Evolutionary conservation across 1,284 basidiomycete genomes (phyloP).

Genomic region (Stygiomarasmius scandens): DNA sequence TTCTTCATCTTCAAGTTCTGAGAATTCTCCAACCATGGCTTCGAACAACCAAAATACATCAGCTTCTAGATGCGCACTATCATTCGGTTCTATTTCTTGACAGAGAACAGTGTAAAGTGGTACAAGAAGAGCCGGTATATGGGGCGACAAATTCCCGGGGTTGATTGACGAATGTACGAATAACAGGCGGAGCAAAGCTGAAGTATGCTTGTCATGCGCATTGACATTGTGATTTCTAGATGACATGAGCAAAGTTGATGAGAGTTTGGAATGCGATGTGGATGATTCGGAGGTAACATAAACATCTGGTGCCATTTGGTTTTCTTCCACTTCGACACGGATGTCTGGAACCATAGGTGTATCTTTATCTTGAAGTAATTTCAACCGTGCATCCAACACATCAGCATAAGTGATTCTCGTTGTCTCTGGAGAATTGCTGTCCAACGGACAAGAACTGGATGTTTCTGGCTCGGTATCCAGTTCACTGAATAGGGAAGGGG

Average conservation of each 20-base stretch:
- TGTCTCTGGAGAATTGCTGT: slow-evolving; percentile 47
- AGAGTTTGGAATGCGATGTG: slow-evolving; percentile 11
- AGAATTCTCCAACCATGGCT: slow-evolving; percentile 69
- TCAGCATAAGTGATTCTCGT: slow-evolving; percentile 52
- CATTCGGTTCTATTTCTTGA: slow-evolving; percentile 63
- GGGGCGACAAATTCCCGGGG: slow-evolving; percentile 67
- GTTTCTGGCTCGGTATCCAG: slow-evolving; percentile 57
- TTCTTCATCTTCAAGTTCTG: slow-evolving; percentile 70
- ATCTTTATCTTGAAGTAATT: slow-evolving; percentile 40
- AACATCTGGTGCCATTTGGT: slow-evolving; percentile 28
- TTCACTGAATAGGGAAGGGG: slow-evolving; percentile 49
- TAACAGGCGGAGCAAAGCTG: slow-evolving; percentile 69
- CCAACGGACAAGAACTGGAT: slow-evolving; percentile 52
- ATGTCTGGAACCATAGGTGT: slow-evolving; percentile 56
- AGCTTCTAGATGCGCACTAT: slow-evolving; percentile 70
- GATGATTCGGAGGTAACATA: slow-evolving; percentile 30
- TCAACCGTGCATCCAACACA: slow-evolving; percentile 57
- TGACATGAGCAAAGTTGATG: slow-evolving; percentile 54
- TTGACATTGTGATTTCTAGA: slow-evolving; percentile 49
- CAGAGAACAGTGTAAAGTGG: slow-evolving; percentile 66
- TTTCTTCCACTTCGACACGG: slow-evolving; percentile 41
- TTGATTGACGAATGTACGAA: slow-evolving; percentile 74
- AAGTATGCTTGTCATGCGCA: slow-evolving; percentile 62
- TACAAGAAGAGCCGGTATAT: slow-evolving; percentile 67
- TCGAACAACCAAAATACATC: slow-evolving; percentile 84